Base-by-base conservation (phyloP, 73 alveolate species). In the Tetrahymena thermophila region DNA sequence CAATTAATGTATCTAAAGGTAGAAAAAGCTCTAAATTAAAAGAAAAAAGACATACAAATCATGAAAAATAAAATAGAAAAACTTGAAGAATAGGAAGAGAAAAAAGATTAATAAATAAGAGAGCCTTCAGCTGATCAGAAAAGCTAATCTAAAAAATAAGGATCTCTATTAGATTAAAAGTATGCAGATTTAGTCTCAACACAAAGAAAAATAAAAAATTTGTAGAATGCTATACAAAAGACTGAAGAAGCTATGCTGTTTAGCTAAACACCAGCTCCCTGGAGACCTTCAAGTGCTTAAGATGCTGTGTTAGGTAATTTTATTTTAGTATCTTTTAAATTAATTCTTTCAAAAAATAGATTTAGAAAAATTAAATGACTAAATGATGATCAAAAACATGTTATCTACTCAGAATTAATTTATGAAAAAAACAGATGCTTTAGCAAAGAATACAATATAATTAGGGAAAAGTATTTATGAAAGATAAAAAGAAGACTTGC, bases 41-140 rank as follows among this genome's bases (percentile, higher is more conserved):
- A 94, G 94, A 71, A 94, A 71, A 57, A 95, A 23, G 98, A 97
- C 58, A 97, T 97, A 25, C 71, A 96, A 57, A 94, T 96, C 35
- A 97, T 97, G 99, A 96, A 97, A 96, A 96, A 93, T 93, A 94
- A 95, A 94, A 97, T 97, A 25, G 98, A 97, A 85, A 97, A 96
- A 84, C 95, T 97, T 17, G 99, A 96, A 96, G 98, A 97, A 43
- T 94, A 93, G 15, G 97, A 96, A 40, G 99, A 97, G 94, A 35
- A 35, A 21, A 96, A 94, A 37, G 42, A 56, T 13, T 96, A 94
- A 94, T 85, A 35, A 35, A 37, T 14, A 31, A 94, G 57, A 71
- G 93, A 21, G 7, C 94, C 85, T 38, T 71, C 55, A 9, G 93
- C 28, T 84, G 93, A 94, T 35, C 95, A 96, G 93, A 35, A 25